Evolutionary conservation across 139 green algal genomes (phyloP), one percentile per base, ranked within the genome.

Genomic region (Auxenochlorella pyrenoidosa): DNA sequence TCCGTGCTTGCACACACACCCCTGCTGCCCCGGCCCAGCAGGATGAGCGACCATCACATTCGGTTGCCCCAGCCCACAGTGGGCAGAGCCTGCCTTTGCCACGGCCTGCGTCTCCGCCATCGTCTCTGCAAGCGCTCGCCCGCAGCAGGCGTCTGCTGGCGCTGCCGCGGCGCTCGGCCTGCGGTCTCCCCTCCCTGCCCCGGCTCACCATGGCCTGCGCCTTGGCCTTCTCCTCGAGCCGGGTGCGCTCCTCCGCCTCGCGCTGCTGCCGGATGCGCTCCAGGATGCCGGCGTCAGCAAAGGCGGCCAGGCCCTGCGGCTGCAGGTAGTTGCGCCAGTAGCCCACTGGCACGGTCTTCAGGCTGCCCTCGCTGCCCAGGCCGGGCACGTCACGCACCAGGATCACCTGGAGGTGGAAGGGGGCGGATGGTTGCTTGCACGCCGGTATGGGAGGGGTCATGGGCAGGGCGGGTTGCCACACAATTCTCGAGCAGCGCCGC

Each of bases 241-340:
- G 59, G 24, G 54, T 47, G 40, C 82, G 80, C 59, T 91, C 85
- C 51, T 91, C 86, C 21, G 68, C 85, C 66, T 93, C 86, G 4
- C 83, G 65, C 79, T 93, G 60, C 41, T 40, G 68, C 63, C 88
- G 40, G 51, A 91, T 90, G 28, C 63, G 41, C 47, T 90, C 91
- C 16, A 99, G 91, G 72, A 99, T 93, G 36, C 60, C 79, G 8
- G 92, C 82, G 63, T 90, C 96, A 73, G 97, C 97, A 38, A 93
- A 87, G 73, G 94, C 91, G 0, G 97, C 97, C 65, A 95, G 88
- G 71, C 90, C 86, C 32, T 95, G 89, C 13, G 85, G 85, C 41
- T 79, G 86, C 89, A 99, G 91, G 90, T 92, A 99, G 92, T 99
- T 99, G 72, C 96, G 92, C 89, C 93, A 98, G 94, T 95, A 99